Percentiles rank a stretch among this genome's conserved stretches.
Evolutionary conservation across 176 grass and related monocot species (phyloP).

Genomic region (Luzula sylvatica): DNA sequence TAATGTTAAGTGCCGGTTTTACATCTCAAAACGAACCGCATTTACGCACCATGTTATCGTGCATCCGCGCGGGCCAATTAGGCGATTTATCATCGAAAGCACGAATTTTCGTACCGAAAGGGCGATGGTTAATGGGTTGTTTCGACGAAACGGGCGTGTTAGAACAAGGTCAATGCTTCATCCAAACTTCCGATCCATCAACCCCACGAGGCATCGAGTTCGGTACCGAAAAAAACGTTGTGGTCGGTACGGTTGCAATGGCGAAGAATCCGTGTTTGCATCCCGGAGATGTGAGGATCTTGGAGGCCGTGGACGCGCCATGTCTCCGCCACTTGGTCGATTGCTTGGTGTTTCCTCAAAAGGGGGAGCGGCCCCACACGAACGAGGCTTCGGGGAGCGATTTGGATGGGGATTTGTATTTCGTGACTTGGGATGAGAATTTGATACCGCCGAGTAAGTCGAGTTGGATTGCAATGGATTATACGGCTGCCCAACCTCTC

Average conservation of each 20-base stretch:
- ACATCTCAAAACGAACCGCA: constrained; percentile 64
- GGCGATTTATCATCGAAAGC: constrained; percentile 53
- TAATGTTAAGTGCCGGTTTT: constrained; percentile 82
- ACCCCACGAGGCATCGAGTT: constrained; percentile 45
- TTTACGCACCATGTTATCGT: constrained; percentile 61
- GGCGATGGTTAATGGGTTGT: constrained; percentile 93
- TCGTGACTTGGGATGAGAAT: constrained; percentile 82
- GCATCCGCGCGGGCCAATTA: constrained; percentile 63
- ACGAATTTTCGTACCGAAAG: constrained; percentile 76
- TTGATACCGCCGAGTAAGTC: constrained; percentile 65
- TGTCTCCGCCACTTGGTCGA: constrained; percentile 64
- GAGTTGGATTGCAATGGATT: constrained; percentile 78
- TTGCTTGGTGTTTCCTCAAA: constrained; percentile 82
- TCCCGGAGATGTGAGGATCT: constrained; percentile 73
- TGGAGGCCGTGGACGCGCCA: constrained; percentile 77
- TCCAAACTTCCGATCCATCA: constrained; percentile 45
- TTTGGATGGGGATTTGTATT: constrained; percentile 91
- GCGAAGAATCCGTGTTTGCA: constrained; percentile 94
- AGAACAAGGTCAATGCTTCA: constrained; percentile 78
- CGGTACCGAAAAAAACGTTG: constrained; percentile 32
- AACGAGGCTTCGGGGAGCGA: constrained; percentile 92
- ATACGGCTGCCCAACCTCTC: constrained; percentile 33
- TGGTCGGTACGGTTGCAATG: constrained; percentile 66
- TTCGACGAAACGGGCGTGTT: constrained; percentile 74
- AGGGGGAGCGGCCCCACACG: constrained; percentile 76